phyloP scores from a whole-genome alignment of 2,329 filamentous ascomycete genomes.

The Drechmeria coniospora region DNA sequence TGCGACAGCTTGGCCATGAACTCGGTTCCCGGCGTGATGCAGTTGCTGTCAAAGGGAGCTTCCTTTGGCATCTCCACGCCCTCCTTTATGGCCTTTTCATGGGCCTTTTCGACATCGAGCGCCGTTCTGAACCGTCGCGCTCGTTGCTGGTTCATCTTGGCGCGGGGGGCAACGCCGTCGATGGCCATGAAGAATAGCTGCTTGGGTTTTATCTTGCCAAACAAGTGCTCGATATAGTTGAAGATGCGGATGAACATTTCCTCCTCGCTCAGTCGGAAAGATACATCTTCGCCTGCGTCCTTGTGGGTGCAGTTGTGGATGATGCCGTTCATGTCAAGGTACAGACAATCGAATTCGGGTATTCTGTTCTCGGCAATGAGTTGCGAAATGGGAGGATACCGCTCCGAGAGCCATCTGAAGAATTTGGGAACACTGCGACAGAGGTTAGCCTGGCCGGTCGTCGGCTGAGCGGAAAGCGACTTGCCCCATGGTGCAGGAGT shows the following conservation, averaged over 20 bases:
- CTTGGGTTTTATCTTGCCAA: conserved; percentile 96
- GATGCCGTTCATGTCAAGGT: conserved; percentile 97
- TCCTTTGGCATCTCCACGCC: conserved; percentile 90
- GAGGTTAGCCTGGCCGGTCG: conserved; percentile 2
- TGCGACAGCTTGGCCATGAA: conserved; percentile 95
- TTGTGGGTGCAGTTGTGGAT: conserved; percentile 99
- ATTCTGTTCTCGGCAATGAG: conserved; percentile 97
- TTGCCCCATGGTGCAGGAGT: conserved; percentile 15
- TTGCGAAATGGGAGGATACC: conserved; percentile 96
- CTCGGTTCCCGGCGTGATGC: conserved; percentile 88
- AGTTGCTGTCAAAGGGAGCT: conserved; percentile 95
- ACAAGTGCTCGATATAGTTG: conserved; percentile 98
- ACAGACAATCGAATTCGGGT: conserved; percentile 90
- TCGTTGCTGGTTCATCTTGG: conserved; percentile 99
- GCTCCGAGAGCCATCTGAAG: conserved; percentile 98
- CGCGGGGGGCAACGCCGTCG: conserved; percentile 89
- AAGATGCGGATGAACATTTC: conserved; percentile 99
- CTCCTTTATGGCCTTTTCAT: conserved; percentile 80
- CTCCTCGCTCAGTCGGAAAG: conserved; percentile 87
- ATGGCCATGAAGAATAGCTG: conserved; percentile 99
- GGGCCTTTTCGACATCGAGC: conserved; percentile 73
- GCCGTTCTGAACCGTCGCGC: conserved; percentile 90
- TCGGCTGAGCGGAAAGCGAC: conserved; percentile 1
- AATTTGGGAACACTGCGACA: conserved; percentile 59
- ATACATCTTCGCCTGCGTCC: conserved; percentile 71